Evolutionary conservation across 345 rosid species (phyloP), one percentile per base, ranked within the genome.

Genomic region (Geranium brycei): DNA sequence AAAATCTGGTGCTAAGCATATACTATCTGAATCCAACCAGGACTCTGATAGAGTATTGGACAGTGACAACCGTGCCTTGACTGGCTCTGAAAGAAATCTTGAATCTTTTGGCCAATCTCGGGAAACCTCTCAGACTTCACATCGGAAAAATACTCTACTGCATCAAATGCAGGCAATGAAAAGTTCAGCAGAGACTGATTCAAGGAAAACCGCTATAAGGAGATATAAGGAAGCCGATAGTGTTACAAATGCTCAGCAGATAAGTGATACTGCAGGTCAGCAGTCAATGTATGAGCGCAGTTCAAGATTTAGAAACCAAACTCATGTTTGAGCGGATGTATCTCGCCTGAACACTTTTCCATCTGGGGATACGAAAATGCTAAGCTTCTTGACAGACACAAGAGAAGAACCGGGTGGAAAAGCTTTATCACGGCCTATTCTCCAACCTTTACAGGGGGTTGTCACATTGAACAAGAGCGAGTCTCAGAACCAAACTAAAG

Each of bases 111-210:
- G 60, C 63, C 77, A 41, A 14, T 75, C 69, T 11, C 1, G 60
- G 62, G 60, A 56, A n/a, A 23, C 73, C 60, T 19, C 66, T 11
- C 51, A 31, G 19, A 32, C 47, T 62, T 38, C 64, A 55, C 71
- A 63, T 55, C 73, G 68, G 8, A 74, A 65, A 40, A 64, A 71
- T 56, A 66, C 79, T 57, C 68, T 61, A 15, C 19, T 75, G 57
- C 75, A 72, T 57, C 82, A 81, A 68, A 35, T 76, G 61, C 77
- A 72, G 69, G 75, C 68, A 63, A 61, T 60, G 67, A 74, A 62
- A 58, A 63, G 17, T 68, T 8, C 53, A 47, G 62, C 58, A 38
- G 71, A 72, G 60, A 56, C 19, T 64, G 75, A 73, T 69, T 59
- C 80, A 40, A 32, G 58, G 66, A 59, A 63, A 2, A 13, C 53